phyloP scores from a whole-genome alignment of 2,329 filamentous ascomycete genomes.

The Xylariaceae sp. region DNA sequence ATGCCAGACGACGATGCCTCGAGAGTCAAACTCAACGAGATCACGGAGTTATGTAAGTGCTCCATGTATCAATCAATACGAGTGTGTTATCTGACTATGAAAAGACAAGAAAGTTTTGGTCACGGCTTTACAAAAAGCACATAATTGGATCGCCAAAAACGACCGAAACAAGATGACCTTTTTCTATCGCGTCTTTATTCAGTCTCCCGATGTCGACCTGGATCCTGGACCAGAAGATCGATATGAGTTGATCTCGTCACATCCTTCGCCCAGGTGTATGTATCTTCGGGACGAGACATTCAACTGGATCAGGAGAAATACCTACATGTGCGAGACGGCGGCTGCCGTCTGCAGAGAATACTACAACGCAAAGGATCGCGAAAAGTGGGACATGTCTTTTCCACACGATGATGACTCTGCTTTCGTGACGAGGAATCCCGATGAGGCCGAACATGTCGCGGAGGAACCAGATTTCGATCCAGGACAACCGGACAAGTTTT shows the following conservation, averaged over 20 bases:
- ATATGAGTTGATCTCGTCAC: conserved; percentile 49
- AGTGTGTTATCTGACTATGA: conserved; percentile 4
- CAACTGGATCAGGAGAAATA: conserved; percentile 61
- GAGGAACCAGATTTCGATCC: conserved; percentile 47
- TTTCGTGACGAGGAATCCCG: conserved; percentile 51
- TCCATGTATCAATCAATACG: neutral
- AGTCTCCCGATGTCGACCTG: conserved; percentile 44
- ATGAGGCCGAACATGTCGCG: conserved; percentile 34
- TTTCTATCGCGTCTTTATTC: conserved; percentile 63
- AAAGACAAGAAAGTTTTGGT: conserved; percentile 64
- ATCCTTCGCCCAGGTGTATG: conserved; percentile 49
- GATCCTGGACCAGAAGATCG: conserved; percentile 44
- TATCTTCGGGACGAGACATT: conserved; percentile 57
- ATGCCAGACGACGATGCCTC: conserved; percentile 54
- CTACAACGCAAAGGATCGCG: conserved; percentile 44
- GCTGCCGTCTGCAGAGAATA: conserved; percentile 53
- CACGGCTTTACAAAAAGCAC: conserved; percentile 61
- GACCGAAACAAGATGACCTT: conserved; percentile 68
- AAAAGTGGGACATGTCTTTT: conserved; percentile 45
- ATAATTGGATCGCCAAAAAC: conserved; percentile 67
- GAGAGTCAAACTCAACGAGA: conserved; percentile 55
- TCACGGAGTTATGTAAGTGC: conserved; percentile 59
- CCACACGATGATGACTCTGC: conserved; percentile 48
- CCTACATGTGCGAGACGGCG: conserved; percentile 54
- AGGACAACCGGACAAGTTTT: conserved; percentile 52